Base-by-base conservation (phyloP, 116 monocot genomes). In the Papilionanthe hybrid region DNA sequence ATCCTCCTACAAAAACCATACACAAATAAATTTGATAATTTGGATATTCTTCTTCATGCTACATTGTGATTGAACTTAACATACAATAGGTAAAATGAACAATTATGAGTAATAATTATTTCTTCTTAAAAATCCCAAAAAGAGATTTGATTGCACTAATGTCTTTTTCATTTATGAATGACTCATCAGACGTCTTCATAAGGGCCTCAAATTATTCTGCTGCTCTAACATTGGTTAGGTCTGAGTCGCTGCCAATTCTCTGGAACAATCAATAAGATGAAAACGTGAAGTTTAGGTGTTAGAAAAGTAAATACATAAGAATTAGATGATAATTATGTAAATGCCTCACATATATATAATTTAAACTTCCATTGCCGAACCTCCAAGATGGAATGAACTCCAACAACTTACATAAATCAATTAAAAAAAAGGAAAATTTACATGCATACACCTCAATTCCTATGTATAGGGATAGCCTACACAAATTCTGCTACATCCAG, bases 131-230 rank as follows among this genome's bases (percentile, higher is more conserved):
- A 63, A 93, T 86, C 30, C 97, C 97, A 50, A 97, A 97, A 42
- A 97, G 42, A 19, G 94, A 94, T 81, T 97, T 97, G 84, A 94
- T 94, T 27, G 97, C 97, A 50, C 90, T 94, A 81, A 97, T 87
- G 9, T 92, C 91, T 76, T 85, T 91, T 81, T 97, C 97, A 28
- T 97, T 97, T 78, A 97, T 94, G 82, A 97, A 97, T 13, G 97
- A 92, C 72, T 97, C 97, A 49, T 97, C 97, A 37, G 75, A 97
- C 57, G 86, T 94, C 88, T 94, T 94, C 55, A 97, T 6, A 18
- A 97, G 88, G 9, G 86, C 78, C 48, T 91, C 88, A 25, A 94
- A 97, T 69, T 91, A 91, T 45, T 89, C 86, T 23, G 88, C 84
- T 55, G 85, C 60, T 85, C 94, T 85, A 41, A 94, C 3, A 75